Evolutionary conservation across 2,329 filamentous ascomycete genomes (phyloP), one percentile per base, ranked within the genome.

Genomic region (Penicillium crustosum): DNA sequence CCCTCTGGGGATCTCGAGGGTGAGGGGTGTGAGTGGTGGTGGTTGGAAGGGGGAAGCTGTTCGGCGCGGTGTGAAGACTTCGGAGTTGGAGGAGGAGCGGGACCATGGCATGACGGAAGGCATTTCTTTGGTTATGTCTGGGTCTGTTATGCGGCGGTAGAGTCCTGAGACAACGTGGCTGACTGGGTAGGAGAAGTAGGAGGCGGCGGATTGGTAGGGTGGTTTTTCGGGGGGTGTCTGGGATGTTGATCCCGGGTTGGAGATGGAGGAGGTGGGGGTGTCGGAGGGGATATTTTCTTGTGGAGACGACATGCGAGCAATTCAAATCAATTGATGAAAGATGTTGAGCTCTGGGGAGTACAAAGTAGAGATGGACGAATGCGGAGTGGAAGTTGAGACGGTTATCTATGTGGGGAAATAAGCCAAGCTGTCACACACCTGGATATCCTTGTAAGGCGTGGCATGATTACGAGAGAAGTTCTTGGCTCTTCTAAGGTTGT

Each of bases 21-120:
- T 80, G 23, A 97, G 77, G 0, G 93, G 91, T 56, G 93, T 93
- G 49, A 97, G 84, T 0, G 93, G 93, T 12, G 93, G 93, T 1
- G 92, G 91, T 65, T 92, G 89, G 73, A 96, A 92, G 2, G 91
- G 92, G 13, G 89, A 92, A 7, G 84, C 83, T 53, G 83, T 86
- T 63, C 90, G 85, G 56, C 80, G 78, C 9, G 78, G 78, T 47
- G 68, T 75, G 67, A 57, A 83, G 79, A 62, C 63, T 44, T 65
- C 64, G 27, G 67, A 60, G 21, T 68, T 67, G 42, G 66, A 65
- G 60, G 70, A 68, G 58, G 73, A 72, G 39, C 84, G 82, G 12
- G 81, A 77, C 27, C 60, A 62, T 43, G 58, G 62, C 43, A 61
- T 67, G 51, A 57, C 55, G 50, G 65, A 66, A 35, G 55, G 61